These are phyloP conservation scores for Lecanicillium sp. DNA, from an alignment of 2,329 filamentous ascomycete genomes.

Conservation along the genomic window DNA sequence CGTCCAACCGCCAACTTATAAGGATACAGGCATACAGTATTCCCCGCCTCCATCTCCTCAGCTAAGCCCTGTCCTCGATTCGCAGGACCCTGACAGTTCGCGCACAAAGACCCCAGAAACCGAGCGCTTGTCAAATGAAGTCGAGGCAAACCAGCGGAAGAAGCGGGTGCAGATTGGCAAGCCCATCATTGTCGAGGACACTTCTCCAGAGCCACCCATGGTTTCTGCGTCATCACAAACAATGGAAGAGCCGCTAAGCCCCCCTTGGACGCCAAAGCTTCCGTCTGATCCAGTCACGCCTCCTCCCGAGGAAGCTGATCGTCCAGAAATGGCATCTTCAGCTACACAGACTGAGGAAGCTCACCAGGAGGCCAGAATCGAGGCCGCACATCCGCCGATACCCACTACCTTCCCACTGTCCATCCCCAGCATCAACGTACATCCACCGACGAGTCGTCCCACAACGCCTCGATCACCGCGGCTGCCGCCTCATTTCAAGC, in stretches of 20 bases:
- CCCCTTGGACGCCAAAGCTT: constrained; percentile 56
- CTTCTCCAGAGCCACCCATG: constrained; percentile 38
- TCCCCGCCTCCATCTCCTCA: constrained; percentile 74
- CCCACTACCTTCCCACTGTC: constrained; percentile 34
- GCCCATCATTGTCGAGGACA: constrained; percentile 41
- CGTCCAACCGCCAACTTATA: constrained; percentile 42
- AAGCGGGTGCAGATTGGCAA: constrained; percentile 55
- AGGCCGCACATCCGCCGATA: constrained; percentile 18
- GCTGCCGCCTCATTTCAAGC: constrained; percentile 75
- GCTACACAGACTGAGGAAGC: constrained; percentile 54
- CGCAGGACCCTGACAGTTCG: constrained; percentile 10
- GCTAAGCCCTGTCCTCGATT: constrained; percentile 20
- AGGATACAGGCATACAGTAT: constrained; percentile 70
- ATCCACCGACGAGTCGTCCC: constrained; percentile 81
- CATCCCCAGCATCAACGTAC: constrained; percentile 84
- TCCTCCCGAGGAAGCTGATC: constrained; percentile 27
- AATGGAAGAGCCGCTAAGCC: constrained; percentile 52
- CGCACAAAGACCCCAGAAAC: constrained; percentile 32
- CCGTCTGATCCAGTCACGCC: constrained; percentile 33
- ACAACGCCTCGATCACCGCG: constrained; percentile 65
- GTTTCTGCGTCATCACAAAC: constrained; percentile 60
- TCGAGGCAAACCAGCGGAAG: constrained; percentile 66
- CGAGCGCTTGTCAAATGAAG: constrained; percentile 44
- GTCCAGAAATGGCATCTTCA: constrained; percentile 39
- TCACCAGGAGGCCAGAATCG: constrained; percentile 8